A percentile compares a stretch with the other conserved stretches of the same genome.
These are phyloP conservation scores for Didymella segeticola DNA, from an alignment of 2,329 filamentous ascomycete species.

Conservation along the genomic window DNA sequence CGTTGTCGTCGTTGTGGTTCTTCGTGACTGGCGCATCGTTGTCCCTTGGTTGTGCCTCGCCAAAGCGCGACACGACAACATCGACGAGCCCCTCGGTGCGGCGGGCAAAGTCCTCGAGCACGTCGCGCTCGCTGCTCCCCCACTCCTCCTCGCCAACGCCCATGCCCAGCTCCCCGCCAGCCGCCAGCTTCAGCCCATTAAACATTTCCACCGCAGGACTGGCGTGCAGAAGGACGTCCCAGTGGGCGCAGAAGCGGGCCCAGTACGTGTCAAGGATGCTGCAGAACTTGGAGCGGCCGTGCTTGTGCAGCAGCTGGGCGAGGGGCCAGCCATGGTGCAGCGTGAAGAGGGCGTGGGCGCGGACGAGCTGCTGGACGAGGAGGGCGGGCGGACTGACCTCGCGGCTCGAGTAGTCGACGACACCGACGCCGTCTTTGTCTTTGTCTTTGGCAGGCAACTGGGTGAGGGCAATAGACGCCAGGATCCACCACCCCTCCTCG, in stretches of 20 bases:
- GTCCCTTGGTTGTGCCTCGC: constrained; percentile 62
- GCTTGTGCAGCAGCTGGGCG: constrained; percentile 70
- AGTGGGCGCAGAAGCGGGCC: constrained; percentile 70
- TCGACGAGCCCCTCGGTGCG: constrained; percentile 86
- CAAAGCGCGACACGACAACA: constrained; percentile 86
- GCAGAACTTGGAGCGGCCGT: constrained; percentile 72
- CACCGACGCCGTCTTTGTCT: constrained; percentile 42
- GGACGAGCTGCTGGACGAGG: constrained; percentile 79
- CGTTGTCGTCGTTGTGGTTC: constrained; percentile 32
- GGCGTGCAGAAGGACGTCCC: constrained; percentile 90
- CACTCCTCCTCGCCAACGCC: constrained; percentile 96
- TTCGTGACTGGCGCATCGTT: no score
- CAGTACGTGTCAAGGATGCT: constrained; percentile 80
- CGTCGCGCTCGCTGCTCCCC: constrained; percentile 90
- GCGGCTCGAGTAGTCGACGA: constrained; percentile 82
- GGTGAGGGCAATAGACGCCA: constrained; percentile 87
- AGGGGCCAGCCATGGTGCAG: constrained; percentile 85
- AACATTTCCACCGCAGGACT: constrained; percentile 84
- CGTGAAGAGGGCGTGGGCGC: constrained; percentile 83
- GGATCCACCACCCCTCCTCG: constrained; percentile 92
- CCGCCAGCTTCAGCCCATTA: constrained; percentile 84
- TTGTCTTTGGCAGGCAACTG: constrained; percentile 64
- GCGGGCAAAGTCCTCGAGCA: constrained; percentile 84
- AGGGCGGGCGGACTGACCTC: constrained; percentile 86
- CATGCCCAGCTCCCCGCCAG: constrained; percentile 87